Conservation (phyloP, 441 rosid genomes). For the Viola pubescens region DNA sequence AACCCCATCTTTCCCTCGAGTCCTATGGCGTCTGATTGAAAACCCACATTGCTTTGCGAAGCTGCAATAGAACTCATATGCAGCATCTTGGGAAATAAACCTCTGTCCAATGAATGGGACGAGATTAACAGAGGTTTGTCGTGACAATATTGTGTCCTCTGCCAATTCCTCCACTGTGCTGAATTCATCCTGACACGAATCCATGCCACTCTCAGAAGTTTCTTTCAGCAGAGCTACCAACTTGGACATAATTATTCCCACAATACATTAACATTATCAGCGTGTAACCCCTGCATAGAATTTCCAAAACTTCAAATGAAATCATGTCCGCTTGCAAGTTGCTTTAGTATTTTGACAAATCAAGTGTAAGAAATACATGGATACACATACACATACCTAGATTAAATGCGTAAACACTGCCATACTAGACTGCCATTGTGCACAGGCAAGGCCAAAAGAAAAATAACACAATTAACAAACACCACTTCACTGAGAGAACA, state of each 20-base stretch:
- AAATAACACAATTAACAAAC: too few species aligned
- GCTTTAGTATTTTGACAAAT: neutral
- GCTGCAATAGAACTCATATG: conserved; percentile 35
- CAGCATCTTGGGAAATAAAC: conserved; percentile 36
- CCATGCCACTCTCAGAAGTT: conserved; percentile 24
- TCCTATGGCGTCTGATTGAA: too few species aligned
- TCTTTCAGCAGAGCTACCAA: conserved; percentile 25
- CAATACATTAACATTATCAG: conserved; percentile 21
- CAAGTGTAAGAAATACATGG: too few species aligned
- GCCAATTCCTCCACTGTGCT: conserved; percentile 29
- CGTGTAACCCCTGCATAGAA: neutral
- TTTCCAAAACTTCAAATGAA: neutral
- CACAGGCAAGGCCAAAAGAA: too few species aligned
- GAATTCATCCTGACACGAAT: conserved; percentile 29
- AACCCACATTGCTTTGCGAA: too few species aligned
- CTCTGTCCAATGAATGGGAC: too few species aligned
- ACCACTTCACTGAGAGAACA: neutral
- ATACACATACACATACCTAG: too few species aligned
- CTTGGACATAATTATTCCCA: neutral
- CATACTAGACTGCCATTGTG: too few species aligned
- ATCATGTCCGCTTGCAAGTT: conserved; percentile 15
- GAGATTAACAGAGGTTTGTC: conserved; percentile 24
- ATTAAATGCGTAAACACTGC: too few species aligned
- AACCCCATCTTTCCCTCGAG: conserved; percentile 34
- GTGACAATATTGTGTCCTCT: conserved; percentile 31